phyloP scores from a whole-genome alignment of 805 yeast species.

The Suhomyces tanzawaensis region DNA sequence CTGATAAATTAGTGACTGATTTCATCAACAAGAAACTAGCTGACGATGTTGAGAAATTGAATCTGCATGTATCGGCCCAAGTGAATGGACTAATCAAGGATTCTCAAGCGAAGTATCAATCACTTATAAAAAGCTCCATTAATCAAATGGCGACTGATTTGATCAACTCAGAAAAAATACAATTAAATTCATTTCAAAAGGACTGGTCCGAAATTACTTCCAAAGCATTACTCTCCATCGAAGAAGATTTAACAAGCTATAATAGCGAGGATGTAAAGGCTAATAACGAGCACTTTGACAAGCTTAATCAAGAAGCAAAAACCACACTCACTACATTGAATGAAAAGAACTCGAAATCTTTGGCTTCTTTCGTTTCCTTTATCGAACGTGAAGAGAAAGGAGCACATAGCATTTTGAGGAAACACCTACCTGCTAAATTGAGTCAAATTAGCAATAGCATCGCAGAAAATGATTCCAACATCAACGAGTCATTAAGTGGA shows the following conservation, averaged over 20 bases:
- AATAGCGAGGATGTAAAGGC: background rate
- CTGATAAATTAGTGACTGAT: conserved; percentile 1
- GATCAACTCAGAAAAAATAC: conserved; percentile 1
- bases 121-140: conserved; percentile 3
- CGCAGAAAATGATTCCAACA: conserved; percentile 6
- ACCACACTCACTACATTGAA: background rate
- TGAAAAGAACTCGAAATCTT: background rate
- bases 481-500: conserved; percentile 1
- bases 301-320: background rate
- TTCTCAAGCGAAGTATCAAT: conserved; percentile 2
- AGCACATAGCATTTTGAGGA: background rate
- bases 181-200: background rate
- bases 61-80: conserved; percentile 1
- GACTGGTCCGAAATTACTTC: background rate
- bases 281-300: background rate
- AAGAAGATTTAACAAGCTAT: background rate
- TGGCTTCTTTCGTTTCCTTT: background rate
- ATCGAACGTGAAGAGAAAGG: background rate
- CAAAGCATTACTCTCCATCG: background rate
- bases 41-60: conserved; percentile 2
- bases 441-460: background rate
- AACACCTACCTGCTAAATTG: background rate
- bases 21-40: conserved; percentile 2
- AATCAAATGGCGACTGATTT: conserved; percentile 1
- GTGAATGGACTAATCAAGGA: conserved; percentile 1